Percentiles rank a stretch among this genome's conserved stretches.
Conservation (phyloP, 371 early-diverging fungal species). For the Apophysomyces sp. region DNA sequence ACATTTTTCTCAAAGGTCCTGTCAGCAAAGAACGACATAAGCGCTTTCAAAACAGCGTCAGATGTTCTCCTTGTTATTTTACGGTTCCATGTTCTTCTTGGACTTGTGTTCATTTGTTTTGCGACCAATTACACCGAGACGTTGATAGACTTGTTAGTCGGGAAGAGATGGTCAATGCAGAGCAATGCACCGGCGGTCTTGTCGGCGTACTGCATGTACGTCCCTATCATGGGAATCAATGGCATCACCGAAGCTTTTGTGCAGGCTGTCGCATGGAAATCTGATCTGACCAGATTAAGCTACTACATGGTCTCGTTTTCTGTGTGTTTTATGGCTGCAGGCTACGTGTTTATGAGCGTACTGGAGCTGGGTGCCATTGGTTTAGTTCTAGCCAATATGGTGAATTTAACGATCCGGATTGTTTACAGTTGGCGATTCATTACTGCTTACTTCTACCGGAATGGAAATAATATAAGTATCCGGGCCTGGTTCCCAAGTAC, state of each 20-base stretch:
- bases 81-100: constrained; percentile 78
- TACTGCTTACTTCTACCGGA: constrained; percentile 44
- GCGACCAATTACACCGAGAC: constrained; percentile 82
- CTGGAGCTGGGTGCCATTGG: constrained; percentile 73
- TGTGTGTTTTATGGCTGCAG: constrained; percentile 63
- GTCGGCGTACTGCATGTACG: constrained; percentile 80
- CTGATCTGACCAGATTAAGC: constrained; percentile 62
- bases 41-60: constrained; percentile 34
- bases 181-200: constrained; percentile 60
- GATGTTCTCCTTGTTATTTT: constrained; percentile 65
- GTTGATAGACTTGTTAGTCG: constrained; percentile 71
- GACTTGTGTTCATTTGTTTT: constrained; percentile 77
- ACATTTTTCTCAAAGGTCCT: constrained; percentile 75
- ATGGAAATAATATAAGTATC: constrained; percentile 8
- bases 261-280: constrained; percentile 76
- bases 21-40: constrained; percentile 4
- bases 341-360: constrained; percentile 56
- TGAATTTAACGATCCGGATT: constrained; percentile 82
- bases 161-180: constrained; percentile 57
- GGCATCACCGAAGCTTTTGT: constrained; percentile 95
- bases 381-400: constrained; percentile 82
- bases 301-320: constrained; percentile 79
- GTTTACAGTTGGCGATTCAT: constrained; percentile 72
- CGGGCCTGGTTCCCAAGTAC: constrained; percentile 44
- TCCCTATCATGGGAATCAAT: constrained; percentile 94